Evolutionary conservation across 75 land plant genomes (phyloP), one percentile per base, ranked within the genome.

Genomic region (Selaginella tamariscina): DNA sequence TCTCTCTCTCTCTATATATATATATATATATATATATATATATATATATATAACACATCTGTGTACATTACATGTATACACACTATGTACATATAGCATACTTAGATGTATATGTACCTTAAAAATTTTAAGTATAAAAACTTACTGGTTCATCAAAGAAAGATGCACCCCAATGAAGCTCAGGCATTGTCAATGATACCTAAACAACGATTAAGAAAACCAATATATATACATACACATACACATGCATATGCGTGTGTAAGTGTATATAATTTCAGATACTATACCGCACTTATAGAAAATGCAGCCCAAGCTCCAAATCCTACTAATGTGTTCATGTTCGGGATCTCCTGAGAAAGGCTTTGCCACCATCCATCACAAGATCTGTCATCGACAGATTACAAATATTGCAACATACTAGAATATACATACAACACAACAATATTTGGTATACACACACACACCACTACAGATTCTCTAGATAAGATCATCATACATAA

Each of bases 241-340:
- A 56, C 27, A 69, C 26, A 23, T 23, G 23, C 28, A 22, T 31
- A 18, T n/a, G n/a, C n/a, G n/a, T 13, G 11, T 20, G 18, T 49
- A 49, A 49, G 54, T 49, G 11, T 49, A 13, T 20, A 49, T 27
- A 69, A 24, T 60, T 31, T 24, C 31, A 23, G 21, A 2, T 30
- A 32, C 56, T 84, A 67, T 75, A 95, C 96, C 27, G 83, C 74
- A 79, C 99, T 95, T 54, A 95, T 87, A 9, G 78, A 24, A 59
- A 95, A 95, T 65, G 97, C 89, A 76, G 89, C 88, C 67, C 82
- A 65, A 0, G 84, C 82, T 30, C 99, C 99, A 80, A 91, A 82
- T 67, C 99, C 99, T 33, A 91, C 97, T 27, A 95, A 84, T 23
- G 92, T 85, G 60, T 95, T 95, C 99, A 95, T 95, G 69, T 95